Evolutionary conservation across 371 early-diverging fungal genomes (phyloP).

Genomic region (Capillidium heterosporum): DNA sequence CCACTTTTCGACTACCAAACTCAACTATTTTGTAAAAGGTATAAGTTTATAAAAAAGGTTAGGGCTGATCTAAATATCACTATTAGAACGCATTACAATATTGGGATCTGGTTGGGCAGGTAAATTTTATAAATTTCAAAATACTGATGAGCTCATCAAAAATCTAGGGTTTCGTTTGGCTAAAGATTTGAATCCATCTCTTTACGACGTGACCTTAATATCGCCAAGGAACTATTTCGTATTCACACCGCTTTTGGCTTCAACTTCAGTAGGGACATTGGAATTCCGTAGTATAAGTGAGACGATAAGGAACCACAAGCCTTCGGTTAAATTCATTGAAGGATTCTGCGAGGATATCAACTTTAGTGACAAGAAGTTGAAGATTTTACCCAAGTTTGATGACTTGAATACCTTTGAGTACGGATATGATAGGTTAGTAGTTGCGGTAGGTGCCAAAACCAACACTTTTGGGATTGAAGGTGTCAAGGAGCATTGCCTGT

Average conservation of each 20-base stretch:
- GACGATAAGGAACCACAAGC: conserved; percentile 38
- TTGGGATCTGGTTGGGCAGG: too few species aligned
- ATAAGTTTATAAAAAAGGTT: too few species aligned
- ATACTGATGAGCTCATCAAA: too few species aligned
- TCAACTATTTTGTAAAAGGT: too few species aligned
- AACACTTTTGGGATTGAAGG: conserved; percentile 71
- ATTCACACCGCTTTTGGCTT: conserved; percentile 65
- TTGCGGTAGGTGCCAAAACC: conserved; percentile 60
- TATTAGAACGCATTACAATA: too few species aligned
- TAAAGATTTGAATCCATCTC: background rate
- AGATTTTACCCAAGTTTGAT: conserved; percentile 19
- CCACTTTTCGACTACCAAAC: too few species aligned
- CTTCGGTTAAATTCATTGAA: conserved; percentile 10
- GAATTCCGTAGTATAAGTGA: conserved; percentile 64
- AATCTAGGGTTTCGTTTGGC: conserved; percentile 2
- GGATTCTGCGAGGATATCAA: background rate
- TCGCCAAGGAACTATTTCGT: conserved; percentile 10
- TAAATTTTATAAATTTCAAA: too few species aligned
- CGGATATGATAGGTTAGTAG: conserved; percentile 58
- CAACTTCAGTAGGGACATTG: conserved; percentile 62
- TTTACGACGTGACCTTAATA: background rate
- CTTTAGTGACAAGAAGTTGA: conserved; percentile 3
- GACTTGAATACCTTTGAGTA: conserved; percentile 19
- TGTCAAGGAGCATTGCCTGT: conserved; percentile 48
- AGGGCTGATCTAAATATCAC: too few species aligned